Evolutionary conservation across 1,139 yeast species (phyloP).

Genomic region (Blastobotrys serpentis): DNA sequence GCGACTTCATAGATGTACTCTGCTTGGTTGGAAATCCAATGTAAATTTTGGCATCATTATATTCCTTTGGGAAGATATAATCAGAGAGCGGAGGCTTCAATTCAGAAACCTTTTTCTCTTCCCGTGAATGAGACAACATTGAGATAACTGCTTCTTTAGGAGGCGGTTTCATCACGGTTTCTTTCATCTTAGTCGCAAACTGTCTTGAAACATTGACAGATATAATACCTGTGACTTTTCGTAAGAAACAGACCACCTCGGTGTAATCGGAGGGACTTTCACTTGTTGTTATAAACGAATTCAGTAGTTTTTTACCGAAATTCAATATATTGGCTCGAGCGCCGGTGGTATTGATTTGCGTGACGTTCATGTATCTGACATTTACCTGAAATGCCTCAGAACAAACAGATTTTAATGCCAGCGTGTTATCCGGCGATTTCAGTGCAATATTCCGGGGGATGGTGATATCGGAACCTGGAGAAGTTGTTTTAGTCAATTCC

Average conservation of each 20-base stretch:
- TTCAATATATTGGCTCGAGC: conserved; percentile 31
- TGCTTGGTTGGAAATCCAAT: conserved; percentile 47
- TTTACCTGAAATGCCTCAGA: conserved; percentile 36
- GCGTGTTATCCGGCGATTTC: conserved; percentile 32
- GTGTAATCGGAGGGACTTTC: conserved; percentile 37
- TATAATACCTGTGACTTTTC: conserved; percentile 36
- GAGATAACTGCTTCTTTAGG: conserved; percentile 40
- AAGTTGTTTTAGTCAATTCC: conserved; percentile 32
- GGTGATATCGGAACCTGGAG: conserved; percentile 27
- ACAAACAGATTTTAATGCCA: conserved; percentile 29
- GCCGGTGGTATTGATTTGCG: conserved; percentile 35
- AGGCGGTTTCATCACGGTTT: conserved; percentile 45
- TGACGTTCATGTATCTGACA: conserved; percentile 40
- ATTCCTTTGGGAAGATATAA: conserved; percentile 39
- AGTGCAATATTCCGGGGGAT: conserved; percentile 33
- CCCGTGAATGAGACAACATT: conserved; percentile 34
- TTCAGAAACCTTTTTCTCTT: conserved; percentile 35
- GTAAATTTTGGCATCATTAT: conserved; percentile 41
- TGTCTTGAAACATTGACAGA: conserved; percentile 35
- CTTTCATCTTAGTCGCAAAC: conserved; percentile 39
- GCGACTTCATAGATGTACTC: conserved; percentile 41
- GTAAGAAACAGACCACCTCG: conserved; percentile 34
- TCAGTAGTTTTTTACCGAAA: conserved; percentile 38
- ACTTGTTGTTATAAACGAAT: conserved; percentile 35
- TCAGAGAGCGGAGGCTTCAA: conserved; percentile 38